Conservation (phyloP, 257 asterid species). For the Jasminum sambac region DNA sequence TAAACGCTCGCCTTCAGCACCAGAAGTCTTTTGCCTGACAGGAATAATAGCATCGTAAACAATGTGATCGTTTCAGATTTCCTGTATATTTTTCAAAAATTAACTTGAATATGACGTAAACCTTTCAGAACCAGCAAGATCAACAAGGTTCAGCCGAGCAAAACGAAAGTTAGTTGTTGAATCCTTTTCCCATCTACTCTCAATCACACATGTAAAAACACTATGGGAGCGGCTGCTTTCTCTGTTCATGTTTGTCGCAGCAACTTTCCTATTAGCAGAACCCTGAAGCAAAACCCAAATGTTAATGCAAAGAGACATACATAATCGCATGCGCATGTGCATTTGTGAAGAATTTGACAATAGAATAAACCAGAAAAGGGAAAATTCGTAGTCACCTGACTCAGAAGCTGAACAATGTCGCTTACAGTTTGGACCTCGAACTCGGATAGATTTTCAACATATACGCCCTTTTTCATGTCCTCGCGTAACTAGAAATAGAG, state of each 20-base stretch:
- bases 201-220: constrained; percentile 96
- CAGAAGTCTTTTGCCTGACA: constrained; percentile 90
- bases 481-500: constrained; percentile 64
- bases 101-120: constrained; percentile 23
- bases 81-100: not conserved
- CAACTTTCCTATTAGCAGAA: constrained; percentile 85
- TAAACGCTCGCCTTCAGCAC: constrained; percentile 98
- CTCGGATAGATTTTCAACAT: constrained; percentile 92
- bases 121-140: constrained; percentile 99
- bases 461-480: constrained; percentile 85
- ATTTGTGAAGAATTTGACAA: constrained; percentile 5
- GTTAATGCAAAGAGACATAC: constrained; percentile 18
- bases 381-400: constrained; percentile 53
- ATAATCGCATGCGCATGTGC: constrained; percentile 7
- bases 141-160: constrained; percentile 94
- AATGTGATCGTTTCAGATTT: constrained; percentile 5
- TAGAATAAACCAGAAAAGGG: constrained; percentile 12
- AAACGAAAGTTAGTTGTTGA: constrained; percentile 82
- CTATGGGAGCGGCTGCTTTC: constrained; percentile 99
- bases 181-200: constrained; percentile 94
- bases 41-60: constrained; percentile 21
- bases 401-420: constrained; percentile 83
- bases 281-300: constrained; percentile 53
- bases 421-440: constrained; percentile 86
- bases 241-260: constrained; percentile 96